These are phyloP conservation scores for Cynara cardunculus DNA, from an alignment of 129 eudicot genomes.

Conservation along the genomic window DNA sequence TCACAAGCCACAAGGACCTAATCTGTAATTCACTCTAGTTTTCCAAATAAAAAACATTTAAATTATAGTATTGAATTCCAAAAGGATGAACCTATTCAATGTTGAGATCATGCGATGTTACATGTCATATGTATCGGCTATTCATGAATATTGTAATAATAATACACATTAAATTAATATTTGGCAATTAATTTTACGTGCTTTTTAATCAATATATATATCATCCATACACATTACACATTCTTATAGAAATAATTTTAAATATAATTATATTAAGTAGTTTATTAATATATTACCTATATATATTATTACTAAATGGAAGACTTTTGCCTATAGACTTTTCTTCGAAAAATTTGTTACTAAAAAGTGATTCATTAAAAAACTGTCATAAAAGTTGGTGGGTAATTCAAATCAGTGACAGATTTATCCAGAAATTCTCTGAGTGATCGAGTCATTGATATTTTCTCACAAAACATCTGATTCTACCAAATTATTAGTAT, in stretches of 20 bases:
- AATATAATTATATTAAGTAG: neutral
- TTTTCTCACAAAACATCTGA: too few species aligned
- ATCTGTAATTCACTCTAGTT: neutral
- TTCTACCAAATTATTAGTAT: too few species aligned
- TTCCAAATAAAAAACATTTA: neutral
- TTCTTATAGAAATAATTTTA: neutral
- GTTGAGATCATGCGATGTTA: neutral
- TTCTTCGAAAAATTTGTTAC: too few species aligned
- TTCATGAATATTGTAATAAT: neutral
- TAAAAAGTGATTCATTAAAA: too few species aligned
- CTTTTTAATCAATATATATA: neutral
- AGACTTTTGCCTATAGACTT: too few species aligned
- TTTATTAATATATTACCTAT: too few species aligned
- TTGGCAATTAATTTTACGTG: neutral
- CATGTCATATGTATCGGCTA: neutral
- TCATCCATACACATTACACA: neutral
- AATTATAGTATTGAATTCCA: neutral
- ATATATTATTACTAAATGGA: too few species aligned
- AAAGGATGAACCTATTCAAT: neutral
- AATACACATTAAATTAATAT: neutral
- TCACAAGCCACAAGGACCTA: neutral
- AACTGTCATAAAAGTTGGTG: too few species aligned
- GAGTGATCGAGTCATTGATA: too few species aligned
- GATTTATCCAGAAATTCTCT: too few species aligned
- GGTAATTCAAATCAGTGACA: too few species aligned